Evolutionary conservation across 805 yeast genomes (phyloP).

Genomic region (Suhomyces pyralidae): DNA sequence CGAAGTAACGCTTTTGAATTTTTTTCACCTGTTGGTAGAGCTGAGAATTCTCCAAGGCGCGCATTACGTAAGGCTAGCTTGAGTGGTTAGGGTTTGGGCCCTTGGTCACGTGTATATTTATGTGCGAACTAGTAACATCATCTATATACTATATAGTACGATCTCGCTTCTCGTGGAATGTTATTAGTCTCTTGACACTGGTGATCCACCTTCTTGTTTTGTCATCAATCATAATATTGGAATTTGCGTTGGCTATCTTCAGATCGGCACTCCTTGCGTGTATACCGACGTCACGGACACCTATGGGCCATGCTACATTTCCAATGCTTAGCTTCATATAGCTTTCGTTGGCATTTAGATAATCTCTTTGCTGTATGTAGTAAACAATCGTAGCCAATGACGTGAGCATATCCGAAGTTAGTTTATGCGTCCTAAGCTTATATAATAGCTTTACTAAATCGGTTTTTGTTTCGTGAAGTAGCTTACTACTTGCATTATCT

Average conservation of each 20-base stretch:
- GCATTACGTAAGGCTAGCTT: neutral
- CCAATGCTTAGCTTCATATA: slow-evolving; percentile 80
- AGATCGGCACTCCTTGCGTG: slow-evolving; percentile 68
- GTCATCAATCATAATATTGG: slow-evolving; percentile 80
- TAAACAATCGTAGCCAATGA: slow-evolving; percentile 59
- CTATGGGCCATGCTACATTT: slow-evolving; percentile 91
- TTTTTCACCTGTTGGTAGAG: slow-evolving; percentile 4
- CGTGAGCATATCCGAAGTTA: slow-evolving; percentile 47
- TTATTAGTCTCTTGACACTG: slow-evolving; percentile 69
- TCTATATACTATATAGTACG: neutral
- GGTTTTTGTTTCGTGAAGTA: slow-evolving; percentile 34
- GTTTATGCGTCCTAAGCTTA: slow-evolving; percentile 29
- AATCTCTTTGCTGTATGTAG: slow-evolving; percentile 55
- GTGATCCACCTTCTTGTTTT: slow-evolving; percentile 73
- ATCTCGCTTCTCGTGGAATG: slow-evolving; percentile 38
- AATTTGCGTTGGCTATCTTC: slow-evolving; percentile 46
- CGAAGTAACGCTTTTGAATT: neutral
- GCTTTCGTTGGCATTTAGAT: slow-evolving; percentile 55
- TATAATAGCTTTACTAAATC: slow-evolving; percentile 53
- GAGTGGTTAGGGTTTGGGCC: slow-evolving; percentile 2
- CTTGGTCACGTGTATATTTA: neutral
- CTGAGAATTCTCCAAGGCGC: neutral
- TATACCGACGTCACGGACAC: slow-evolving; percentile 74
- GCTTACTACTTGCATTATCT: neutral
- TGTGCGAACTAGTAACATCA: neutral